Evolutionary conservation across 2,329 filamentous ascomycete species (phyloP), one percentile per base, ranked within the genome.

Genomic region (Dothideomycetes sp.): DNA sequence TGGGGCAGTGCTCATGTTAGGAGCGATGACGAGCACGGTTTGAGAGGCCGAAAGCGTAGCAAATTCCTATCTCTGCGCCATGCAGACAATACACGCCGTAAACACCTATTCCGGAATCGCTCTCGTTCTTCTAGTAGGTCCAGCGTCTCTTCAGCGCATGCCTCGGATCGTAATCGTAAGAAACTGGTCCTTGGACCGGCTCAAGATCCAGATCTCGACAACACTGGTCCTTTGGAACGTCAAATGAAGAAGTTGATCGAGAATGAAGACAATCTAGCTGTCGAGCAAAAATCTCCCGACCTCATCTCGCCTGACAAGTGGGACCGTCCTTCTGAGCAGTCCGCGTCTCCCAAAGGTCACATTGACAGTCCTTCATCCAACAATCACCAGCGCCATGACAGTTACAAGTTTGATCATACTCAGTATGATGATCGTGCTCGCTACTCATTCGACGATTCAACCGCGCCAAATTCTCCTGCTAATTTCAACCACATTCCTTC

Each of bases 161-260:
- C 34, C 8, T 37, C 24, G 5, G 58, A 68, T 13, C 68, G 73
- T 33, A 69, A 68, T 32, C 69, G 70, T n/a, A 62, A 72, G 12
- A 69, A 74, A 43, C 75, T 75, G 12, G 72, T 76, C 31, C 74
- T 76, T 11, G 73, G 71, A 25, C 73, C 78, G 2, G 28, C 27
- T 13, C 10, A 35, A 23, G 29, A 32, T 12, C 57, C 61, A 11
- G 51, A 54, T 12, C 58, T 62, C 12, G 58, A 64, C 37, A 69
- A 70, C 35, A 65, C 59, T 15, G 67, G 65, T 6, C 65, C 68
- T 5, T 54, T 71, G 16, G 63, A 65, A 38, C 53, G 63, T 17
- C 66, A 67, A 34, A 63, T 70, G 56, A 56, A 61, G 32, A 50
- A 57, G 9, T 51, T 69, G 47, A 59, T 70, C 37, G 61, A 64